phyloP scores from a whole-genome alignment of 2,329 filamentous ascomycete genomes.

The Fusarium heterosporum region DNA sequence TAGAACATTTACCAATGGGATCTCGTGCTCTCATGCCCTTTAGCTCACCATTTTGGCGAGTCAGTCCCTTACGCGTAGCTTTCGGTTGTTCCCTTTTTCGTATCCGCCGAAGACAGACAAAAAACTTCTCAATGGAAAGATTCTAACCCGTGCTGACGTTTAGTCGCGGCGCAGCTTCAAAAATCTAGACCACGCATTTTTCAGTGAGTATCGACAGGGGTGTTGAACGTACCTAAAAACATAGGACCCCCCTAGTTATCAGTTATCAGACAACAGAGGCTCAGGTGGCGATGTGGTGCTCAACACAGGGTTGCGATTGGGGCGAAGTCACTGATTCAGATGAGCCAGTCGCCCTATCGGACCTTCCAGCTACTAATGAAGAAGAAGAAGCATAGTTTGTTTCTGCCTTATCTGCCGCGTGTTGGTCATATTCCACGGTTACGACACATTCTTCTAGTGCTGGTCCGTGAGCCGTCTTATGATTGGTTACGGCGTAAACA shows the following conservation, averaged over 20 bases:
- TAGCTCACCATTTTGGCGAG: neutral
- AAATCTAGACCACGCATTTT: neutral
- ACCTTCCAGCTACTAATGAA: too few species aligned
- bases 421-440: neutral
- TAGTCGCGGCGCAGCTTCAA: neutral
- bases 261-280: too few species aligned
- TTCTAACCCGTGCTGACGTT: neutral
- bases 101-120: neutral
- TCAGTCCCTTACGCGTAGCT: neutral
- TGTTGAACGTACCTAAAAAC: too few species aligned
- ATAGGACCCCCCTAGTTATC: too few species aligned
- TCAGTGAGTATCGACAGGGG: neutral
- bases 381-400: too few species aligned
- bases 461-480: neutral
- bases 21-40: too few species aligned
- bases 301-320: too few species aligned
- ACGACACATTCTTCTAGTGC: neutral
- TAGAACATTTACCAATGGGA: neutral
- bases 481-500: neutral
- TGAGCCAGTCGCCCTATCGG: too few species aligned
- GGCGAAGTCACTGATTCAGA: too few species aligned
- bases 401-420: neutral
- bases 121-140: neutral
- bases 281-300: too few species aligned
- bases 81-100: neutral